A percentile compares a stretch with the other conserved stretches of the same genome.
Evolutionary conservation across 2,329 filamentous ascomycete genomes (phyloP).

Genomic region (Colletotrichum sansevieriae): DNA sequence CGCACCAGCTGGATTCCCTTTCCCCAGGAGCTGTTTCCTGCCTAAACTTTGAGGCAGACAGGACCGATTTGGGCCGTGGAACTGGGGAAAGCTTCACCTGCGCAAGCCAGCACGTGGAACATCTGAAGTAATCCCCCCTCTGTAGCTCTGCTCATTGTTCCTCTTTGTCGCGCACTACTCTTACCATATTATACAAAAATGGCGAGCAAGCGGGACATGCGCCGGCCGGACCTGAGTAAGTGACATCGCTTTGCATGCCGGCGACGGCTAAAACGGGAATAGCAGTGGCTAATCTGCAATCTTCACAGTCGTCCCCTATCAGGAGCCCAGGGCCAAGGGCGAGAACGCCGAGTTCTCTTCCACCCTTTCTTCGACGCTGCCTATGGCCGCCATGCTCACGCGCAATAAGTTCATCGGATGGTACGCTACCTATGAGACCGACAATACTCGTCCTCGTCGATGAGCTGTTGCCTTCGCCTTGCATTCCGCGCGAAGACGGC

Average conservation of each 20-base stretch:
- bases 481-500: background rate
- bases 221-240: slow-evolving; percentile 79
- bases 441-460: background rate
- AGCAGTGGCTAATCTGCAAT: background rate
- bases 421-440: slow-evolving; percentile 52
- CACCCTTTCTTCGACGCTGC: slow-evolving; percentile 81
- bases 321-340: slow-evolving; percentile 77
- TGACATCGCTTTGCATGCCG: slow-evolving; percentile 34
- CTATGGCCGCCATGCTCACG: slow-evolving; percentile 96
- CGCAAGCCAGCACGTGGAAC: slow-evolving; percentile 18
- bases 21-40: slow-evolving; percentile 20
- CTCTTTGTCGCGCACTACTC: background rate
- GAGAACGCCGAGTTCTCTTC: slow-evolving; percentile 78
- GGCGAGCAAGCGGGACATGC: slow-evolving; percentile 82
- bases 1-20: slow-evolving; percentile 4
- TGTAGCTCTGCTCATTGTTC: background rate
- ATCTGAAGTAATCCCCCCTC: background rate
- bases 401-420: slow-evolving; percentile 85
- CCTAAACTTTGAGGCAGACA: slow-evolving; percentile 15
- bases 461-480: background rate
- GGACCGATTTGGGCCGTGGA: slow-evolving; percentile 13
- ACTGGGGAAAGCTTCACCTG: slow-evolving; percentile 38
- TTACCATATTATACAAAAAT: slow-evolving; percentile 54
- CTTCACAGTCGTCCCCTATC: slow-evolving; percentile 84
- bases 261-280: background rate